Evolutionary conservation across 2,329 filamentous ascomycete genomes (phyloP).

Genomic region (Furcasterigmium furcatum): DNA sequence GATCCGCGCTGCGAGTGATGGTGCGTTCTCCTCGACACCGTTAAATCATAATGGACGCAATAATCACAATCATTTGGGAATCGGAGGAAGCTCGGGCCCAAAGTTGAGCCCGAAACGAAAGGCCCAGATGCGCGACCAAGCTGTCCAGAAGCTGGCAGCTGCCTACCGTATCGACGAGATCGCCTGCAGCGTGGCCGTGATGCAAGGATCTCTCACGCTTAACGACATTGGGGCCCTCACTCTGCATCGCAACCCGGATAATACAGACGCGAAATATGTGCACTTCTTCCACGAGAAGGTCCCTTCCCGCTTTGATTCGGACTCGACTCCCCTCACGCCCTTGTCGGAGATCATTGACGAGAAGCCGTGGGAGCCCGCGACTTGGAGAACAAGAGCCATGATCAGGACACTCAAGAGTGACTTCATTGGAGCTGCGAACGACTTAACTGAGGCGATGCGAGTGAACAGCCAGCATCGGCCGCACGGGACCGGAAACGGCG

Average conservation of each 20-base stretch:
- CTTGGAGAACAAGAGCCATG: too few relatives aligned
- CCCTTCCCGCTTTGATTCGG: conserved; percentile 67
- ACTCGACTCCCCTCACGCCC: conserved; percentile 65
- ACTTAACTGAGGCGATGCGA: conserved; percentile 65
- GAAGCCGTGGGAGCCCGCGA: too few relatives aligned
- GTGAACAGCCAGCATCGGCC: conserved; percentile 24
- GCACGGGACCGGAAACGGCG: too few relatives aligned
- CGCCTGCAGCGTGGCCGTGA: conserved; percentile 76
- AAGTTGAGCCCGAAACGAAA: conserved; percentile 75
- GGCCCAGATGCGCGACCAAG: conserved; percentile 77
- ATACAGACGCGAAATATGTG: conserved; percentile 79
- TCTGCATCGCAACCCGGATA: conserved; percentile 63
- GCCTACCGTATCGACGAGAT: conserved; percentile 83
- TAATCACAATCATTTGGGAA: conserved; percentile 36
- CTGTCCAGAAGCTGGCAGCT: conserved; percentile 71
- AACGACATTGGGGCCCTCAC: conserved; percentile 75
- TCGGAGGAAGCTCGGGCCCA: conserved; percentile 56
- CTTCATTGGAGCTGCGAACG: conserved; percentile 63
- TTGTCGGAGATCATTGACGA: conserved; percentile 64
- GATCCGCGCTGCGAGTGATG: conserved; percentile 72
- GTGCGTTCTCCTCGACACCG: conserved; percentile 62
- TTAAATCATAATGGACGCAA: not conserved
- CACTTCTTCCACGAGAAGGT: conserved; percentile 94
- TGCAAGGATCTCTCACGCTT: conserved; percentile 75
- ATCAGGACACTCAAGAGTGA: too few relatives aligned